These are phyloP conservation scores for Juglanconis oblonga DNA, from an alignment of 2,329 filamentous ascomycete species.

Conservation along the genomic window DNA sequence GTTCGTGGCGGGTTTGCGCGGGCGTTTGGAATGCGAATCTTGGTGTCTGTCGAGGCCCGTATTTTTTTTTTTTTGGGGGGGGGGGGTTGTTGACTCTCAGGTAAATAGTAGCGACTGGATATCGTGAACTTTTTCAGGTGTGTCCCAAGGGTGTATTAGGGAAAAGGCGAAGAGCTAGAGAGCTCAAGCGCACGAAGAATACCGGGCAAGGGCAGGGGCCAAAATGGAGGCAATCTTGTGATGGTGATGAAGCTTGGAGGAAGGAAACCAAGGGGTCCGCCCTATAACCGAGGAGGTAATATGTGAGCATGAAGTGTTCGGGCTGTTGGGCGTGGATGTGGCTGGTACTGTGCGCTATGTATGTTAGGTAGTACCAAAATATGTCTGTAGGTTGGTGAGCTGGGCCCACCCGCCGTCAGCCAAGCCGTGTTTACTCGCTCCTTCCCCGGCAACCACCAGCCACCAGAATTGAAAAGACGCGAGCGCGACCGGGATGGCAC, in stretches of 20 bases:
- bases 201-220: background rate
- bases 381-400: conserved; percentile 4
- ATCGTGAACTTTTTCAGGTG: background rate
- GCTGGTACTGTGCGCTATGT: background rate
- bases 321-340: conserved; percentile 4
- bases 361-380: no score
- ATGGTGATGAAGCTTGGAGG: background rate
- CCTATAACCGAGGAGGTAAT: background rate
- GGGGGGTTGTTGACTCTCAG: conserved; percentile 5
- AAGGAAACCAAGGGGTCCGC: background rate
- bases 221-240: background rate
- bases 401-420: background rate
- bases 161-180: background rate
- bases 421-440: conserved; percentile 9
- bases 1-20: conserved; percentile 10
- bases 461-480: conserved; percentile 1
- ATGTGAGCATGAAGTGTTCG: conserved; percentile 6
- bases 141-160: conserved; percentile 2
- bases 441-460: conserved; percentile 10
- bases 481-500: conserved; percentile 10
- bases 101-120: conserved; percentile 2
- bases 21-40: conserved; percentile 14
- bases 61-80: no score
- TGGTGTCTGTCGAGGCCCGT: no score
- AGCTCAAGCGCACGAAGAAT: background rate